Evolutionary conservation across 2,329 filamentous ascomycete species (phyloP).

Genomic region (Xylaria sp.): DNA sequence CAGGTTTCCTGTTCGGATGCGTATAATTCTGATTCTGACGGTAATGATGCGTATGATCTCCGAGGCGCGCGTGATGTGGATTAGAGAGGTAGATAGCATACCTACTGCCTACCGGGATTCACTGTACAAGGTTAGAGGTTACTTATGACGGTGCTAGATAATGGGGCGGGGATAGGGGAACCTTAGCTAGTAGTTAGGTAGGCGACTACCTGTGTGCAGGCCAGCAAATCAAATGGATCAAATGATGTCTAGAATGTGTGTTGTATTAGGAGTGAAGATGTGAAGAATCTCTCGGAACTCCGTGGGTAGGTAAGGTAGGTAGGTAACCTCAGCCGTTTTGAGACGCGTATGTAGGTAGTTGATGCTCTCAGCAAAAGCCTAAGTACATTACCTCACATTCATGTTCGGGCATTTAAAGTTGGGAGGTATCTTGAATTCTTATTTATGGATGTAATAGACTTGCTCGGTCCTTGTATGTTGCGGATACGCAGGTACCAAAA

Average conservation of each 20-base stretch:
- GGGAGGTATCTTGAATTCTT: too few species aligned
- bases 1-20: background rate
- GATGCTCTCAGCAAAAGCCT: too few species aligned
- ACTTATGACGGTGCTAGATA: background rate
- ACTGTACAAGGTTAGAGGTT: background rate
- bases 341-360: too few species aligned
- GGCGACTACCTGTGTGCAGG: too few species aligned
- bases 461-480: too few species aligned
- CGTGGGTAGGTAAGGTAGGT: background rate
- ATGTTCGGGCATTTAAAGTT: too few species aligned
- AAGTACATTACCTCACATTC: too few species aligned
- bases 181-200: background rate
- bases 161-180: background rate
- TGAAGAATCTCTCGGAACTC: background rate
- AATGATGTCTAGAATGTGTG: background rate
- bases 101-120: background rate
- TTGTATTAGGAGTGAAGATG: background rate
- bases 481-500: too few species aligned
- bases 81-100: too few species aligned
- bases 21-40: background rate
- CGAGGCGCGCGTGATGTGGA: too few species aligned
- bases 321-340: background rate
- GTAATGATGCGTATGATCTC: too few species aligned
- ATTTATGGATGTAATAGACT: too few species aligned
- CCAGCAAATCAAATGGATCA: background rate